A percentile compares a stretch with the other conserved stretches of the same genome.
phyloP scores from a whole-genome alignment of 805 yeast genomes.

The Teunomyces funiuensis region DNA sequence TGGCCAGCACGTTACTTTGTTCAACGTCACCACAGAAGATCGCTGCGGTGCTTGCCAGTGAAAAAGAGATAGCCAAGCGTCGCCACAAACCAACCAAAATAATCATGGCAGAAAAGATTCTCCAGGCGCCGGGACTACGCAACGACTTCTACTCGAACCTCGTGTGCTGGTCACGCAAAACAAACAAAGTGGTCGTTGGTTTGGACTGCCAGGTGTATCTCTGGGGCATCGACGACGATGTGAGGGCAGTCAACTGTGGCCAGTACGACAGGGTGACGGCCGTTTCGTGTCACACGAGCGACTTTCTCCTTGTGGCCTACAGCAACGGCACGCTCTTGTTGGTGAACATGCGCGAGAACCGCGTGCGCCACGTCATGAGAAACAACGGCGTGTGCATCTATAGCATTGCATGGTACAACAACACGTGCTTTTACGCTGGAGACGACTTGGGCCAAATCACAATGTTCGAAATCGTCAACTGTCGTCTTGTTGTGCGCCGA shows the following conservation, averaged over 20 bases:
- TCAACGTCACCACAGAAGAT: constrained; percentile 11
- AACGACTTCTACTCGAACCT: constrained; percentile 79
- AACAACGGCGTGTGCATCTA: constrained; percentile 46
- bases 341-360: constrained; percentile 37
- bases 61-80: neutral
- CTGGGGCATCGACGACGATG: constrained; percentile 53
- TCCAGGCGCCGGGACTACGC: constrained; percentile 64
- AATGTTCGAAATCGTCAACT: constrained; percentile 33
- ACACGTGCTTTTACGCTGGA: constrained; percentile 55
- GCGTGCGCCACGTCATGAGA: constrained; percentile 12
- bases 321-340: constrained; percentile 53
- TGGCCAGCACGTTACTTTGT: constrained; percentile 18
- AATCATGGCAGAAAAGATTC: constrained; percentile 11
- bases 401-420: constrained; percentile 60
- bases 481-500: constrained; percentile 10
- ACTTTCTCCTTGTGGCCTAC: constrained; percentile 55
- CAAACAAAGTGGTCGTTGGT: constrained; percentile 63
- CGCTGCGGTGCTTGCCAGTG: constrained; percentile 10
- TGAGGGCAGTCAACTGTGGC: constrained; percentile 47
- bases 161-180: constrained; percentile 63
- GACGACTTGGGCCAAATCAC: constrained; percentile 63
- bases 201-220: constrained; percentile 55
- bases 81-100: constrained; percentile 5
- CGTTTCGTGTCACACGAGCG: constrained; percentile 53
- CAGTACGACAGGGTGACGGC: constrained; percentile 52